Conservation (phyloP, 768 basidiomycete species). For the Leucosporidium scottii region DNA sequence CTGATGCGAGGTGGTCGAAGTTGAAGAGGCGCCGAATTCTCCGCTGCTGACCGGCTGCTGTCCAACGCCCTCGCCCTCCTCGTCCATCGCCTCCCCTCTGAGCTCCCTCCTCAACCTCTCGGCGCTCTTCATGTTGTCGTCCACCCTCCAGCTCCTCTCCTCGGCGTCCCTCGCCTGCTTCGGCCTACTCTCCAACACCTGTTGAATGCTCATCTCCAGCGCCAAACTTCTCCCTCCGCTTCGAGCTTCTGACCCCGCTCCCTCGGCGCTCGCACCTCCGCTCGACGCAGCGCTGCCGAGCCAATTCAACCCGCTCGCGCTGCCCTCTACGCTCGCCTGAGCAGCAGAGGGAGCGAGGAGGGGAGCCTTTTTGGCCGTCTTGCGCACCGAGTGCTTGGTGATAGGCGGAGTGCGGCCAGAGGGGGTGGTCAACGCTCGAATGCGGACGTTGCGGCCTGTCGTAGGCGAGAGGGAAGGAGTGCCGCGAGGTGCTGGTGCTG, state of each 20-base stretch:
- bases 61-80: not conserved
- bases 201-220: not conserved
- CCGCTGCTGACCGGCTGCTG: not conserved
- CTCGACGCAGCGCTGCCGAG: not conserved
- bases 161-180: not conserved
- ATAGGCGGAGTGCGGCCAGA: not conserved
- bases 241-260: not conserved
- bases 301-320: no score
- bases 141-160: not conserved
- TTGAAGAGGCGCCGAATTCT: not conserved
- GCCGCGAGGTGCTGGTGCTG: no score
- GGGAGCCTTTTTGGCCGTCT: not conserved
- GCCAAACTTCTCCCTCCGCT: not conserved
- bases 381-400: not conserved
- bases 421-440: not conserved
- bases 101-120: not conserved
- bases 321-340: not conserved
- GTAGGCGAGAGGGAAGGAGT: no score
- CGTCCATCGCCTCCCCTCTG: not conserved
- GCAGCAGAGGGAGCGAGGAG: no score
- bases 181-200: not conserved
- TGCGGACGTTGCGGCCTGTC: no score
- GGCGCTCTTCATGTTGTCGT: not conserved
- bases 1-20: not conserved
- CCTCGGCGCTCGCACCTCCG: not conserved